These are phyloP conservation scores for Gorgonomyces haynaldii DNA, from an alignment of 192 early-diverging fungal species.

Conservation along the genomic window DNA sequence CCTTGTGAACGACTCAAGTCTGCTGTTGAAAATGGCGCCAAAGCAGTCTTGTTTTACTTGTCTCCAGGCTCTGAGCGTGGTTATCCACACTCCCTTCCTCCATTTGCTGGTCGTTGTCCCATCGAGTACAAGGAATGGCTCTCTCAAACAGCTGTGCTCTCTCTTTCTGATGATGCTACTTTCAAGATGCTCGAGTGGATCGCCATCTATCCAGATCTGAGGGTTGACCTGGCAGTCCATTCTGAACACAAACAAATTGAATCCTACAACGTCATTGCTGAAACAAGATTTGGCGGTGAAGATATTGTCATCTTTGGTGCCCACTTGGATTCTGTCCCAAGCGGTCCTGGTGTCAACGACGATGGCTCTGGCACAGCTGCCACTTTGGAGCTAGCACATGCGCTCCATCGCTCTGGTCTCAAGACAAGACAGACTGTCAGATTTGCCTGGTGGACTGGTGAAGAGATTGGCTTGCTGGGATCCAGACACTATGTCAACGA, in stretches of 20 bases:
- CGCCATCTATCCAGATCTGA: conserved; percentile 1
- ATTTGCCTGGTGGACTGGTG: conserved; percentile 28
- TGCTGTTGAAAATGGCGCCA: conserved; percentile 13
- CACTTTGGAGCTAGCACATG: conserved; percentile 24
- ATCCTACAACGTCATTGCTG: conserved; percentile 26
- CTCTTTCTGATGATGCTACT: conserved; percentile 7
- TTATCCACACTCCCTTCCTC: conserved; percentile 10
- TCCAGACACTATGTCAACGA: conserved; percentile 28
- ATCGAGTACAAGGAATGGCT: conserved; percentile 4
- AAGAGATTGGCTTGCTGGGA: conserved; percentile 32
- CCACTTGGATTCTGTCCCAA: conserved; percentile 31
- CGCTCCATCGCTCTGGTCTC: conserved; percentile 16
- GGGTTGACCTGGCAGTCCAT: conserved; percentile 7
- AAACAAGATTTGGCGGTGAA: conserved; percentile 13
- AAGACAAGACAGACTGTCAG: conserved; percentile 14
- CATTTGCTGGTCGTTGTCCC: conserved; percentile 1
- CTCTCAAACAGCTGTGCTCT: conserved; percentile 5
- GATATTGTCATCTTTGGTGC: conserved; percentile 23
- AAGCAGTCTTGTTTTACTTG: conserved; percentile 13
- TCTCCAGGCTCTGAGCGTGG: background rate
- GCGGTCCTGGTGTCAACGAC: conserved; percentile 37
- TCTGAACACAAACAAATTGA: conserved; percentile 4
- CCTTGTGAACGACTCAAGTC: conserved; percentile 6
- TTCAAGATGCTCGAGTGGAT: conserved; percentile 10
- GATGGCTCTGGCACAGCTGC: conserved; percentile 32